Evolutionary conservation across 2,329 filamentous ascomycete genomes (phyloP).

Genomic region (Pseudocercospora ulei): DNA sequence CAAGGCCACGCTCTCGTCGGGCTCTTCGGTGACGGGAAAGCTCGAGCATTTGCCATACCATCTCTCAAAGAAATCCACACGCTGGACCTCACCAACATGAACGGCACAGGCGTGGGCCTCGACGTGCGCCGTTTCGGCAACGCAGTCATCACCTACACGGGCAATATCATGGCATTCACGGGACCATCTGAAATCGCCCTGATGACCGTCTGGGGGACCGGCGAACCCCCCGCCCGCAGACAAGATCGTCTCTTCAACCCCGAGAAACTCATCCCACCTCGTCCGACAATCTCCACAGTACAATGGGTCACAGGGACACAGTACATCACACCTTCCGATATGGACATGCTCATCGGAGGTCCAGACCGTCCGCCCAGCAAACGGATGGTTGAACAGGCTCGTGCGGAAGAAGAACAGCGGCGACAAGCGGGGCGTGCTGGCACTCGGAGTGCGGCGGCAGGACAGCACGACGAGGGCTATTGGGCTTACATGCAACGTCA

Average conservation of each 20-base stretch:
- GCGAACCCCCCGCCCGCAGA: slow-evolving; percentile 47
- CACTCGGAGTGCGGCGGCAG: slow-evolving; percentile 20
- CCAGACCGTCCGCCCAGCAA: slow-evolving; percentile 80
- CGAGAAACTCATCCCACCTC: slow-evolving; percentile 59
- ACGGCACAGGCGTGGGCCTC: slow-evolving; percentile 36
- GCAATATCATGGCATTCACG: slow-evolving; percentile 78
- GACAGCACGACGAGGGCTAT: slow-evolving; percentile 50
- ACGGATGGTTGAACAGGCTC: slow-evolving; percentile 71
- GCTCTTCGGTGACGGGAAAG: slow-evolving; percentile 71
- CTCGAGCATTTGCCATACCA: slow-evolving; percentile 77
- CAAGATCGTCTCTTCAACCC: slow-evolving; percentile 74
- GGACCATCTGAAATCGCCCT: slow-evolving; percentile 77
- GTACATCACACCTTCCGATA: slow-evolving; percentile 73
- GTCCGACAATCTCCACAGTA: slow-evolving; percentile 87
- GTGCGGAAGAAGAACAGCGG: slow-evolving; percentile 58
- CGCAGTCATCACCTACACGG: slow-evolving; percentile 62
- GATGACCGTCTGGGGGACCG: slow-evolving; percentile 74
- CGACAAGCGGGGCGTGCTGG: slow-evolving; percentile 32
- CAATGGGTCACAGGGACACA: slow-evolving; percentile 97
- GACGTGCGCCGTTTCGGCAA: slow-evolving; percentile 64
- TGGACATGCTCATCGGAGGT: slow-evolving; percentile 84
- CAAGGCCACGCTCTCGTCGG: slow-evolving; percentile 71
- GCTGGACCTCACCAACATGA: slow-evolving; percentile 51
- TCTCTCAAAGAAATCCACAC: slow-evolving; percentile 73
- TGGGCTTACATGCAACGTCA: slow-evolving; percentile 75